These are phyloP conservation scores for Scheffersomyces amazonensis DNA, from an alignment of 805 yeast species.

Conservation along the genomic window DNA sequence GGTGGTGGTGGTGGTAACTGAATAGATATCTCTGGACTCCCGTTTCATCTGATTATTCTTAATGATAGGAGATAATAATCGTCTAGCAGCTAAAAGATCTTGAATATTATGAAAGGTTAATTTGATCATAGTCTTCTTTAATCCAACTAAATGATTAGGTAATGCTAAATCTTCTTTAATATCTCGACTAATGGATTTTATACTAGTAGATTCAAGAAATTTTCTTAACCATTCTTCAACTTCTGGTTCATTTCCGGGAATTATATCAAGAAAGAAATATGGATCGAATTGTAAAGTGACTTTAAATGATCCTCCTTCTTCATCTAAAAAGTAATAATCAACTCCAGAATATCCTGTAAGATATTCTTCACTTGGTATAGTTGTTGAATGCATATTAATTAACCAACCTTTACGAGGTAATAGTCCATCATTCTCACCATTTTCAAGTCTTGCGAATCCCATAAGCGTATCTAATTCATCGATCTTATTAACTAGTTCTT, in stretches of 20 bases:
- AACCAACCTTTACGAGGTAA: slow-evolving; percentile 79
- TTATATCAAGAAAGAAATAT: slow-evolving; percentile 70
- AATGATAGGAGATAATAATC: slow-evolving; percentile 66
- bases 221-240: slow-evolving; percentile 82
- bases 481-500: slow-evolving; percentile 54
- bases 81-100: slow-evolving; percentile 74
- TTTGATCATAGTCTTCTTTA: slow-evolving; percentile 60
- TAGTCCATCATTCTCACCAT: slow-evolving; percentile 56
- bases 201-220: slow-evolving; percentile 52
- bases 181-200: slow-evolving; percentile 56
- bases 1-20: slow-evolving; percentile 37
- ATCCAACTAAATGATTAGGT: slow-evolving; percentile 85
- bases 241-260: slow-evolving; percentile 60
- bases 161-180: slow-evolving; percentile 76
- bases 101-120: slow-evolving; percentile 70
- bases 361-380: slow-evolving; percentile 56
- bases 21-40: slow-evolving; percentile 66
- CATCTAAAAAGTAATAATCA: slow-evolving; percentile 91
- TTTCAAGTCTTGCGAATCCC: slow-evolving; percentile 82
- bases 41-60: slow-evolving; percentile 60
- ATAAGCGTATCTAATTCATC: slow-evolving; percentile 74
- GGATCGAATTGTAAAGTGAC: slow-evolving; percentile 83
- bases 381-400: slow-evolving; percentile 88
- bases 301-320: slow-evolving; percentile 95
- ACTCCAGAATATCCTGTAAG: slow-evolving; percentile 81